Base-by-base conservation (phyloP, 352 stramenopile genomes). In the Labyrinthula sp. region DNA sequence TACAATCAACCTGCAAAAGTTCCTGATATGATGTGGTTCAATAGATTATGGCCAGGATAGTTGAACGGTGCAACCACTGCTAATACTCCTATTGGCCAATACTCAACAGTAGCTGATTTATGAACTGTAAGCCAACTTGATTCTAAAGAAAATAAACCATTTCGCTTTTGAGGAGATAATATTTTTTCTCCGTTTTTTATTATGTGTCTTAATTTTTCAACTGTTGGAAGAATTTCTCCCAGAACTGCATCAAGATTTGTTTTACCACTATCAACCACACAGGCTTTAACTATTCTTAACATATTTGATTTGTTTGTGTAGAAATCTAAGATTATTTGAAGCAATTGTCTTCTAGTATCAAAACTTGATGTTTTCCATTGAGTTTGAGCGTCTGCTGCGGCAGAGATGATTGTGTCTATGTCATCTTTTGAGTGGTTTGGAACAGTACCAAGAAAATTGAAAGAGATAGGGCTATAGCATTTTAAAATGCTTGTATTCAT, bases 11-110 rank as follows among this genome's bases (percentile, higher is more conserved):
- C n/a, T 28, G 66, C 66, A 46, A 85, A 81, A 14, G 85, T 55
- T 2, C 70, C 74, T n/a, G 68, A 76, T 38, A 80, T 62, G 20
- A 89, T 63, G 56, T 82, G 77, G 64, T 87, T 89, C 14, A 82
- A 64, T 58, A 83, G 61, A 55, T 86, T 86, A 57, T 84, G 73
- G 62, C 82, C 82, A 6, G 73, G 72, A 83, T 89, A 35, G 77
- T 70, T 10, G 69, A 75, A 39, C 80, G 63, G 54, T 15, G 48
- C 54, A 9, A 60, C 30, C 23, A 61, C 40, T 17, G 47, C 54
- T 3, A 60, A 18, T 14, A 89, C 68, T 14, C 77, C 77, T 9
- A 85, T 40, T 0, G 77, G 77, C 21, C 78, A 64, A 57, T 80
- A 89, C 57, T 87, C 70, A 1, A 89, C 73, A 46, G 72, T 71